These are phyloP conservation scores for Cetraspora pellucida DNA, from an alignment of 192 early-diverging fungal species.

Conservation along the genomic window DNA sequence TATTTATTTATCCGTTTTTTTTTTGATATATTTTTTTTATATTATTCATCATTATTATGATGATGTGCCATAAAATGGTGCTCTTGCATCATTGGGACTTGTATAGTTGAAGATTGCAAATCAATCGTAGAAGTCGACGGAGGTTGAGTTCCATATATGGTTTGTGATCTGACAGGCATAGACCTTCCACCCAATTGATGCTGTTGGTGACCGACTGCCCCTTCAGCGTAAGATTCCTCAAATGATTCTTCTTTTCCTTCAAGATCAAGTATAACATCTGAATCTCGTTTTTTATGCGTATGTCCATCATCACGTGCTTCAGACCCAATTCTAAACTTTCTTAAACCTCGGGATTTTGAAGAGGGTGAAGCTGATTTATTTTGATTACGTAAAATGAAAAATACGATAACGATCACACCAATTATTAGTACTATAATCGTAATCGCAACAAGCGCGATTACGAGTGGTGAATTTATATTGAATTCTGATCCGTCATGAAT, in stretches of 20 bases:
- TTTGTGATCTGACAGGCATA: neutral
- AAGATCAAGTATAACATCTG: neutral
- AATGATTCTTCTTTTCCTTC: neutral
- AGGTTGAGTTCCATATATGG: neutral
- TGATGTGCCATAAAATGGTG: conserved; percentile 9
- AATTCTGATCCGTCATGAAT: neutral
- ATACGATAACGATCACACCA: neutral
- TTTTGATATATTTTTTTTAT: too few relatives aligned
- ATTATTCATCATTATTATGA: neutral
- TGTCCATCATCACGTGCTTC: neutral
- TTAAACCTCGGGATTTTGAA: neutral
- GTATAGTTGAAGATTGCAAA: neutral
- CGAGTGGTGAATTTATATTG: neutral
- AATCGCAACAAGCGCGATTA: neutral
- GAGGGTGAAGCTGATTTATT: too few relatives aligned
- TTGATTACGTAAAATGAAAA: neutral
- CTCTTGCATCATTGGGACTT: neutral
- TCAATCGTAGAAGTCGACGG: neutral
- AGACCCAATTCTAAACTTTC: neutral
- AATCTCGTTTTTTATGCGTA: neutral
- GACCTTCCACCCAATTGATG: too few relatives aligned
- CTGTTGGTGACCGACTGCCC: neutral
- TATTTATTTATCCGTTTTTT: too few relatives aligned
- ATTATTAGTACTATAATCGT: neutral
- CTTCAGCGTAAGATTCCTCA: neutral